A percentile compares a stretch with the other conserved stretches of the same genome.
phyloP scores from a whole-genome alignment of 169 alveolate species.

The Cryptosporidium sp. region DNA sequence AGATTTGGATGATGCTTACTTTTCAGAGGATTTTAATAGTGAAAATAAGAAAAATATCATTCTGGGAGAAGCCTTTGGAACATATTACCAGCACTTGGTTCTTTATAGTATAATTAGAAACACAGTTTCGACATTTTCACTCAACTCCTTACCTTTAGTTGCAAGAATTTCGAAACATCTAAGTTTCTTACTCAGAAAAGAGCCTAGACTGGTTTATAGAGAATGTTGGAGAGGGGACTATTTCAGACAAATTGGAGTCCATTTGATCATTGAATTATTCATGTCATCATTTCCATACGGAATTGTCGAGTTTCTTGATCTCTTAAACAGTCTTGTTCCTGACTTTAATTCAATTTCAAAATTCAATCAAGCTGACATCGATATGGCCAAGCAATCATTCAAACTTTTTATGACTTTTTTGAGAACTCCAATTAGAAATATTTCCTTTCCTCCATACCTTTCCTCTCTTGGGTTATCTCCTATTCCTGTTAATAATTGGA shows the following conservation, averaged over 20 bases:
- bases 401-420: slow-evolving; percentile 44
- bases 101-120: slow-evolving; percentile 41
- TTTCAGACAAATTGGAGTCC: slow-evolving; percentile 72
- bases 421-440: slow-evolving; percentile 29
- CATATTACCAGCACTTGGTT: slow-evolving; percentile 44
- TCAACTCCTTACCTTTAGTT: slow-evolving; percentile 29
- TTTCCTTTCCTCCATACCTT: slow-evolving; percentile 63
- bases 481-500: slow-evolving; percentile 44
- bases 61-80: slow-evolving; percentile 63
- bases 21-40: background rate
- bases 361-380: slow-evolving; percentile 9
- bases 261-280: slow-evolving; percentile 43
- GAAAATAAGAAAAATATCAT: background rate
- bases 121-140: slow-evolving; percentile 60
- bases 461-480: slow-evolving; percentile 26
- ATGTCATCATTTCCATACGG: slow-evolving; percentile 63
- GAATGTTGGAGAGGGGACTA: slow-evolving; percentile 76
- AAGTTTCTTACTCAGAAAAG: slow-evolving; percentile 35
- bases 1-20: background rate
- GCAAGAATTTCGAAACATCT: slow-evolving; percentile 47
- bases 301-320: slow-evolving; percentile 62
- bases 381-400: slow-evolving; percentile 48
- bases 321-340: slow-evolving; percentile 46
- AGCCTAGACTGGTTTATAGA: slow-evolving; percentile 49
- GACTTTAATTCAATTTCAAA: slow-evolving; percentile 47